These are phyloP conservation scores for Ceratocystis harringtonii DNA, from an alignment of 2,329 filamentous ascomycete genomes.

Conservation along the genomic window DNA sequence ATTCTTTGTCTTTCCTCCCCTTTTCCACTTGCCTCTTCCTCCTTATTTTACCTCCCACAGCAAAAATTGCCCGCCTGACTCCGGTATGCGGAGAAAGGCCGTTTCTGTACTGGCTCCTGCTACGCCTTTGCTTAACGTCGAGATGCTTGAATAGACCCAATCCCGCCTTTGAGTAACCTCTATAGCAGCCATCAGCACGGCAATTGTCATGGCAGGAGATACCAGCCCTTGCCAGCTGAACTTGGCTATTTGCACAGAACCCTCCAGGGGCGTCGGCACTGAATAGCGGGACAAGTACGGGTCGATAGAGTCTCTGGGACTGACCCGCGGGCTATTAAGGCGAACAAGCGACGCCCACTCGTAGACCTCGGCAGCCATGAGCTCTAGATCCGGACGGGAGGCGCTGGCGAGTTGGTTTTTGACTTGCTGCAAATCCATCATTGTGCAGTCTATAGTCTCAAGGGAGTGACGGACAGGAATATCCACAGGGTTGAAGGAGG, in stretches of 20 bases:
- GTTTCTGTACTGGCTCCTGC: conserved; percentile 34
- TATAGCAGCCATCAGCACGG: background rate
- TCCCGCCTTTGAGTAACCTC: background rate
- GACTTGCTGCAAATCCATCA: conserved; percentile 24
- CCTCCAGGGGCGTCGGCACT: conserved; percentile 15
- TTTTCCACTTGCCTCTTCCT: background rate
- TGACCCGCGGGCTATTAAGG: conserved; percentile 49
- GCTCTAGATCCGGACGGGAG: conserved; percentile 18
- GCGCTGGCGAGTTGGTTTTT: conserved; percentile 19
- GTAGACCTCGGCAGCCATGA: conserved; percentile 44
- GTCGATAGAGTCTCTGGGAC: conserved; percentile 44
- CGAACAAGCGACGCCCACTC: conserved; percentile 62
- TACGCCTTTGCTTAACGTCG: conserved; percentile 33
- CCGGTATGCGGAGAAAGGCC: conserved; percentile 38
- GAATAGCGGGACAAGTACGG: conserved; percentile 53
- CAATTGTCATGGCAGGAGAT: conserved; percentile 36
- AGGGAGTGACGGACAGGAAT: conserved; percentile 4
- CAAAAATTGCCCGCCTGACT: conserved; percentile 35
- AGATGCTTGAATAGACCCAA: conserved; percentile 26
- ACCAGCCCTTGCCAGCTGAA: conserved; percentile 47
- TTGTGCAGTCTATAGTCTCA: conserved; percentile 37
- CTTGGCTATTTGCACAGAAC: conserved; percentile 29
- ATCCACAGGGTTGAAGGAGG: conserved; percentile 18
- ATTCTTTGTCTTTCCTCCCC: background rate
- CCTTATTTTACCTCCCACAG: conserved; percentile 40